phyloP scores from a whole-genome alignment of 2,329 filamentous ascomycete genomes.

The Fusarium kyushuense region DNA sequence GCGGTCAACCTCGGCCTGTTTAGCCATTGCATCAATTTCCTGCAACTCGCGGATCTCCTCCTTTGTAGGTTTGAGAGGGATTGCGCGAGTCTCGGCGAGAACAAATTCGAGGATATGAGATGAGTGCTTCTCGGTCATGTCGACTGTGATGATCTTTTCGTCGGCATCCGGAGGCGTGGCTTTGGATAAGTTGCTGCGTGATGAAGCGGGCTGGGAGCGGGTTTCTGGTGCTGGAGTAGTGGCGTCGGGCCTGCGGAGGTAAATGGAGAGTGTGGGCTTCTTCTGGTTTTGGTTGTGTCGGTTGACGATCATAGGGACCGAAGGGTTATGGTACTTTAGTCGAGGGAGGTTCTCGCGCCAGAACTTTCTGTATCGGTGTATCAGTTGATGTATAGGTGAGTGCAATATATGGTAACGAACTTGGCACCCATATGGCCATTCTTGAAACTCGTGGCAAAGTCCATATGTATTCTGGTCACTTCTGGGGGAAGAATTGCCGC shows the following conservation, averaged over 20 bases:
- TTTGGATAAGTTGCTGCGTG: slow-evolving; percentile 60
- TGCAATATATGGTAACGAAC: slow-evolving; percentile 59
- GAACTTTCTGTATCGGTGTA: slow-evolving; percentile 75
- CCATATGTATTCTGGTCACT: slow-evolving; percentile 79
- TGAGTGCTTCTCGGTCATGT: slow-evolving; percentile 73
- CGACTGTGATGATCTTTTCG: slow-evolving; percentile 66
- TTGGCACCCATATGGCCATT: slow-evolving; percentile 79
- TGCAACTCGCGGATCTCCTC: slow-evolving; percentile 71
- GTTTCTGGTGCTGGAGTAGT: slow-evolving; percentile 45
- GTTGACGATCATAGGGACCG: slow-evolving; percentile 83
- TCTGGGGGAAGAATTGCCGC: slow-evolving; percentile 83
- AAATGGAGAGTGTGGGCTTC: slow-evolving; percentile 73
- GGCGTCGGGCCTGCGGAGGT: slow-evolving; percentile 62
- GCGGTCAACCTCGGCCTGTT: slow-evolving; percentile 66
- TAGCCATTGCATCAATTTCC: slow-evolving; percentile 66
- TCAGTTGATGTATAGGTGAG: slow-evolving; percentile 16
- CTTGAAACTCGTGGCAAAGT: slow-evolving; percentile 72
- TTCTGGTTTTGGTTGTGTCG: slow-evolving; percentile 69
- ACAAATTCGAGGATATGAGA: slow-evolving; percentile 73
- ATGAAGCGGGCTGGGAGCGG: slow-evolving; percentile 60
- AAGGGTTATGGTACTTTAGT: slow-evolving; percentile 94
- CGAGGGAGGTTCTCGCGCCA: slow-evolving; percentile 85
- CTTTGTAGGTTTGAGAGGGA: slow-evolving; percentile 65
- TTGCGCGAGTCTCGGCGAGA: slow-evolving; percentile 71
- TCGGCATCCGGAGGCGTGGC: slow-evolving; percentile 61